Percentiles rank a stretch among this genome's conserved stretches.
These are phyloP conservation scores for Ogataea nonfermentans DNA, from an alignment of 805 yeast genomes.

Conservation along the genomic window DNA sequence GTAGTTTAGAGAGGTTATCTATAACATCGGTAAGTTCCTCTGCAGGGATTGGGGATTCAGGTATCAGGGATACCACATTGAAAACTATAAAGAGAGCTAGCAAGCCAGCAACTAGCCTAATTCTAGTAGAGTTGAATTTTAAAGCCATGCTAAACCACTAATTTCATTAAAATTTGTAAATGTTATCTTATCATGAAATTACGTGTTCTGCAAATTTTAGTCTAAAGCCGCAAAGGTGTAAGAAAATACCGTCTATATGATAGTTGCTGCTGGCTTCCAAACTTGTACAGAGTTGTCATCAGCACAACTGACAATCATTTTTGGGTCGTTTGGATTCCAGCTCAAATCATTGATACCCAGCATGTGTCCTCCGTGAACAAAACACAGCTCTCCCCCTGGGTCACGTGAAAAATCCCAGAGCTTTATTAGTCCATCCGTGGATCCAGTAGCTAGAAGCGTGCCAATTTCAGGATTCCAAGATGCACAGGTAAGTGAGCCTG, in stretches of 20 bases:
- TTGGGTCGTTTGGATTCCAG: constrained; percentile 74
- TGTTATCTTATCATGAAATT: constrained; percentile 2
- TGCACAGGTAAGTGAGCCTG: constrained; percentile 57
- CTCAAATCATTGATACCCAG: constrained; percentile 80
- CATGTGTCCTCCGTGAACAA: constrained; percentile 84
- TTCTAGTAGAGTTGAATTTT: constrained; percentile 1
- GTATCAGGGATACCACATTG: constrained; percentile 8
- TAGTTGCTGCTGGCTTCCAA: constrained; percentile 61
- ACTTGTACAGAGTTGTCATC: constrained; percentile 86
- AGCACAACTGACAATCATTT: constrained; percentile 73
- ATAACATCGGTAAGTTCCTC: too few species aligned
- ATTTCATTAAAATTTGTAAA: too few species aligned
- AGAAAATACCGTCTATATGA: constrained; percentile 7
- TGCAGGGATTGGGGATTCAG: constrained; percentile 5
- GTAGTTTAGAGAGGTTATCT: too few species aligned
- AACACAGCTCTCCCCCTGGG: constrained; percentile 36
- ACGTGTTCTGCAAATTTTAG: constrained; percentile 7
- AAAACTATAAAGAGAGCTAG: constrained; percentile 10
- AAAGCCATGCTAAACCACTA: constrained; percentile 8
- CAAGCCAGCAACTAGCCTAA: constrained; percentile 1
- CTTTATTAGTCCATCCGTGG: constrained; percentile 62
- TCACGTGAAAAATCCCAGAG: constrained; percentile 51
- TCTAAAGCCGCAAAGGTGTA: background rate
- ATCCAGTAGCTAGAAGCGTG: constrained; percentile 61
- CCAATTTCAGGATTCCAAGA: constrained; percentile 68